Conservation (phyloP, 768 basidiomycete genomes). For the Albatrellus ellisii region DNA sequence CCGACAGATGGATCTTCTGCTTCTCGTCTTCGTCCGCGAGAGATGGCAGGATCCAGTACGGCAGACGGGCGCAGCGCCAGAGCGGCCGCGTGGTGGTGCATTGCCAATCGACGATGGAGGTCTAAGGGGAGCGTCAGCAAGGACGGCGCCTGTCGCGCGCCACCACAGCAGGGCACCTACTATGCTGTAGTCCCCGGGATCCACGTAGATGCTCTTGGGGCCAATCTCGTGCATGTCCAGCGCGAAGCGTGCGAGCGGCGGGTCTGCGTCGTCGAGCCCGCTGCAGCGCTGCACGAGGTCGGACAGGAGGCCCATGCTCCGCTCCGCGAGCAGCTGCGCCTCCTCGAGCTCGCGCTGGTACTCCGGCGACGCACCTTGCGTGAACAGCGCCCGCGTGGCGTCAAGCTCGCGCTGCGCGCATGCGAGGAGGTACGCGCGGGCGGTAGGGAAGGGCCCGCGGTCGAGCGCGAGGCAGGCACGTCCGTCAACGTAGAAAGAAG, state of each 20-base stretch:
- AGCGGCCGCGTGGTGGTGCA: constrained; percentile 18
- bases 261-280: constrained; percentile 22
- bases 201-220: constrained; percentile 19
- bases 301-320: constrained; percentile 18
- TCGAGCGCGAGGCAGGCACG: constrained; percentile 19
- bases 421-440: constrained; percentile 21
- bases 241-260: constrained; percentile 19
- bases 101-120: constrained; percentile 20
- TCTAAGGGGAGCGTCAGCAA: constrained; percentile 7
- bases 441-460: constrained; percentile 20
- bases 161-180: background rate
- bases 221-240: constrained; percentile 20
- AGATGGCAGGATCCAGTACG: constrained; percentile 20
- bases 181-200: constrained; percentile 15
- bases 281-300: constrained; percentile 19
- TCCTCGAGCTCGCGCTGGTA: constrained; percentile 21
- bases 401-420: constrained; percentile 25
- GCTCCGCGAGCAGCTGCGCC: constrained; percentile 19
- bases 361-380: constrained; percentile 19
- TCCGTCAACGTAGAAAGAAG: constrained; percentile 19
- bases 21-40: constrained; percentile 12
- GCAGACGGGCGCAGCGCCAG: constrained; percentile 23
- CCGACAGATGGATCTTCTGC: constrained; percentile 12
- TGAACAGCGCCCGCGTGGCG: constrained; percentile 18
- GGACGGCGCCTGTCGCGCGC: background rate